Base-by-base conservation (phyloP, 2,329 filamentous ascomycete species). In the Aspergillus ruber region DNA sequence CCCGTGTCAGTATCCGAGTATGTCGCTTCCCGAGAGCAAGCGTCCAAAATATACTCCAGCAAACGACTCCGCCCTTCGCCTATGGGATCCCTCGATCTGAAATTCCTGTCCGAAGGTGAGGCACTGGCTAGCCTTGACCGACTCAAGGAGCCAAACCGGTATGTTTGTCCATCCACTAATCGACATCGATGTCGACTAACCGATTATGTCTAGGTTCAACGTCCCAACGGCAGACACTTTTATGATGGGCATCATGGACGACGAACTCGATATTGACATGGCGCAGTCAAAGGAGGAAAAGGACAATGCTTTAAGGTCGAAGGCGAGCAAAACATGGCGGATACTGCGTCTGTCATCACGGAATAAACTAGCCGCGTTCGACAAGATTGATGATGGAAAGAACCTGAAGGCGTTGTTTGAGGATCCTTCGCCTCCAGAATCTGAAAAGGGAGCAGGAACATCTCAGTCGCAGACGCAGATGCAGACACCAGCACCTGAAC, bases 261-360 rank as follows among this genome's bases (percentile, higher is more conserved):
- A 89, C 60, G 86, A 95, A 48, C 83, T 96, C 58, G 89, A 96
- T 65, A 82, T 95, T 45, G 87, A 90, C 17, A 89, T 91, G 78
- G 85, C 88, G 8, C 79, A 79, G 47, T 82, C 73, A 36, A 77
- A 82, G 36, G 78, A 80, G 48, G 82, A 84, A 53, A 81, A 76
- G 61, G 73, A 78, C 43, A 66, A 68, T 56, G 78, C 73, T 71
- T 80, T 67, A 70, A 86, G 87, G 54, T 79, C 83, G 47, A 95
- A 94, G 66, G 82, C 85, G 17, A 95, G 89, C 72, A 91, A 94
- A 67, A 86, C 83, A 48, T 98, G 93, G 93, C 82, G 90, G 56
- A 88, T 89, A 4, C 73, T 98, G 53, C 83, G 93, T 45, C 80
- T 95, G 54, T 86, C 89, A 8, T 83, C 86, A 47, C 82, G 82